Percentiles rank a stretch among this genome's conserved stretches.
phyloP scores from a whole-genome alignment of 192 early-diverging fungal species.

The Linnemannia zychae region DNA sequence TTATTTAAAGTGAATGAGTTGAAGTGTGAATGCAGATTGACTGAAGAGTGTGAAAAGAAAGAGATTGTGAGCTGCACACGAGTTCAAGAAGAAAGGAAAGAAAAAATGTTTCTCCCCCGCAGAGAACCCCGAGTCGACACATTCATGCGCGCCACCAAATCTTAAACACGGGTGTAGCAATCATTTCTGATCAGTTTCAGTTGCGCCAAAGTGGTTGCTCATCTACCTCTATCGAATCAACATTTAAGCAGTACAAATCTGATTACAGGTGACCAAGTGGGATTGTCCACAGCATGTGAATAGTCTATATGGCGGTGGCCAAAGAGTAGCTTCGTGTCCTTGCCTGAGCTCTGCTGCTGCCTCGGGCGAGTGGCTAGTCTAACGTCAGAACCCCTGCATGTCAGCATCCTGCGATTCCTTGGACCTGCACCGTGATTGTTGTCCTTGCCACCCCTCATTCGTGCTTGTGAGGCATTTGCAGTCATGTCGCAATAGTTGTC shows the following conservation, averaged over 20 bases:
- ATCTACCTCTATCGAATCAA: no score
- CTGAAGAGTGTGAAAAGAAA: no score
- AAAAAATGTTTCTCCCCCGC: not conserved
- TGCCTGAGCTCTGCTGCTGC: not conserved
- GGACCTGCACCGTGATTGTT: not conserved
- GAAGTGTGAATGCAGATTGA: not conserved
- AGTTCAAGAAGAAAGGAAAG: not conserved
- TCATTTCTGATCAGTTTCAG: no score
- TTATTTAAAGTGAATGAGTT: not conserved
- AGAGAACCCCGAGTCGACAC: not conserved
- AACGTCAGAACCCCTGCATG: not conserved
- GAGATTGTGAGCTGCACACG: not conserved
- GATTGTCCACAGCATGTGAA: no score
- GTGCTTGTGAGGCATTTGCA: no score
- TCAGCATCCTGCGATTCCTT: not conserved
- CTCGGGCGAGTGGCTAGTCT: not conserved
- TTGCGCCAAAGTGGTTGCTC: no score
- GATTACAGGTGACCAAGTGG: no score
- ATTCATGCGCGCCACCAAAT: constrained; percentile 4
- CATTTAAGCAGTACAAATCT: no score
- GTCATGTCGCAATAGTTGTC: not conserved
- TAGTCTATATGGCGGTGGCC: no score
- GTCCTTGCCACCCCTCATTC: not conserved
- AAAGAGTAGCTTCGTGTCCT: no score
- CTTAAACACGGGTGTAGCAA: not conserved